Conservation (phyloP, 495 filamentous ascomycete genomes). For the Terfezia claveryi region DNA sequence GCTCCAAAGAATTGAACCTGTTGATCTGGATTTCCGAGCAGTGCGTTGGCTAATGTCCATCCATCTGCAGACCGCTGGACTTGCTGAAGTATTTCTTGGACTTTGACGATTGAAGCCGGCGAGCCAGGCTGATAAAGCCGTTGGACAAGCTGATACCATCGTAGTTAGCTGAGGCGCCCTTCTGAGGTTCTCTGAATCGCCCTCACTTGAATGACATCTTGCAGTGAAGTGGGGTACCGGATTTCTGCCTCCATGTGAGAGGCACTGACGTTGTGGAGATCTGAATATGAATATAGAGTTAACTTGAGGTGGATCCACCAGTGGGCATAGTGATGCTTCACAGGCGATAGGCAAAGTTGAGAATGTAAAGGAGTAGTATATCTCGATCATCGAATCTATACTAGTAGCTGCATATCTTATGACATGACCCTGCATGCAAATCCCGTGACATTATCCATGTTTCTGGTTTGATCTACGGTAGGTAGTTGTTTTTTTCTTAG, state of each 20-base stretch:
- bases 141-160: constrained; percentile 29
- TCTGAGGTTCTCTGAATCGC: too few relatives aligned
- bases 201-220: background rate
- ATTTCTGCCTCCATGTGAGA: constrained; percentile 4
- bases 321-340: too few relatives aligned
- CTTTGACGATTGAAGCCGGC: constrained; percentile 36
- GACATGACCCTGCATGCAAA: too few relatives aligned
- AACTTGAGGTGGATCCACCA: too few relatives aligned
- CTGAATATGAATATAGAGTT: background rate
- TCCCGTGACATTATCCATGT: too few relatives aligned
- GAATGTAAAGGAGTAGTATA: too few relatives aligned
- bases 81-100: constrained; percentile 52
- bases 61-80: constrained; percentile 59
- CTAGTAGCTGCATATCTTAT: too few relatives aligned
- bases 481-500: too few relatives aligned
- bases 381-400: too few relatives aligned
- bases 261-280: background rate
- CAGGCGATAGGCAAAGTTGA: too few relatives aligned
- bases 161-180: too few relatives aligned
- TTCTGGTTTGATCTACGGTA: too few relatives aligned
- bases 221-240: background rate
- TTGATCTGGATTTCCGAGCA: constrained; percentile 40
- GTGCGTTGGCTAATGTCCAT: constrained; percentile 61
- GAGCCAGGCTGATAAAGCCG: constrained; percentile 51
- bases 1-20: constrained; percentile 85